phyloP scores from a whole-genome alignment of 169 alveolate genomes.

The Cyclospora cayetanensis region DNA sequence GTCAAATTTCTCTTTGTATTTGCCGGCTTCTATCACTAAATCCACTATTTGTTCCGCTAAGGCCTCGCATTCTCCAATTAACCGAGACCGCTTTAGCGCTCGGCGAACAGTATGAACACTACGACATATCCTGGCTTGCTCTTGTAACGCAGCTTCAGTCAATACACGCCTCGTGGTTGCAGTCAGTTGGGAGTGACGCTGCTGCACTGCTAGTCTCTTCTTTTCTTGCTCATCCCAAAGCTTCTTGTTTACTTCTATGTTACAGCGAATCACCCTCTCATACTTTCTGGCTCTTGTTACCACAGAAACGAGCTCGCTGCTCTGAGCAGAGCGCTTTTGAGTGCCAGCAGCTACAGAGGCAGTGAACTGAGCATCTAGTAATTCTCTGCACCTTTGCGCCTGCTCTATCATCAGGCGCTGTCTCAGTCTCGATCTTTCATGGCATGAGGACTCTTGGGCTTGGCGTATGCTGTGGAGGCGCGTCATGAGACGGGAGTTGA shows the following conservation, averaged over 20 bases:
- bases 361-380: not conserved
- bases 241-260: not conserved
- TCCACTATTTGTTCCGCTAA: not conserved
- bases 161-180: not conserved
- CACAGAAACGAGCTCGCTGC: not conserved
- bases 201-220: not conserved
- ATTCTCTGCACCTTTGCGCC: slow-evolving; percentile 12
- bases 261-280: not conserved
- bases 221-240: not conserved
- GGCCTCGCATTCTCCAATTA: slow-evolving; percentile 10
- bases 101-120: not conserved
- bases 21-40: not conserved
- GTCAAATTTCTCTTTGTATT: not conserved
- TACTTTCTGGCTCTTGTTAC: not conserved
- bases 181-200: not conserved
- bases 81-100: slow-evolving; percentile 21
- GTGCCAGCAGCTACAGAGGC: slow-evolving; percentile 21
- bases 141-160: not conserved
- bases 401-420: slow-evolving; percentile 64
- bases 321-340: not conserved
- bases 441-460: slow-evolving; percentile 51
- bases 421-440: slow-evolving; percentile 30
- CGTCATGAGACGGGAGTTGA: not conserved
- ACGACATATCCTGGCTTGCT: not conserved
- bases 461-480: slow-evolving; percentile 46